These are phyloP conservation scores for Sindora glabra DNA, from an alignment of 306 rosid species.

Conservation along the genomic window DNA sequence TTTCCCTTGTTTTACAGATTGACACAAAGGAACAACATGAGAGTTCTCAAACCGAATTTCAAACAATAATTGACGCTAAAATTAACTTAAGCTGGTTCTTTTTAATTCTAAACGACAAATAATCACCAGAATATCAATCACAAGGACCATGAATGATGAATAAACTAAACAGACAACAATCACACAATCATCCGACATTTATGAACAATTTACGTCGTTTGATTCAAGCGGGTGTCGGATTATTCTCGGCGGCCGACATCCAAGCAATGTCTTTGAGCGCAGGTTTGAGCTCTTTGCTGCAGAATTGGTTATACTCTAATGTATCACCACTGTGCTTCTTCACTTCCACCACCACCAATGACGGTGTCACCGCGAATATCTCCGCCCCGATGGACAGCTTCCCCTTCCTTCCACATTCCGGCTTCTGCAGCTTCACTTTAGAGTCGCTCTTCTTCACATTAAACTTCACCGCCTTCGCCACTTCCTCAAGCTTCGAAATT, in stretches of 20 bases:
- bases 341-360: slow-evolving; percentile 80
- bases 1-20: too few relatives aligned
- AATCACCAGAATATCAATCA: too few relatives aligned
- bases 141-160: too few relatives aligned
- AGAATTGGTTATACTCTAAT: slow-evolving; percentile 83
- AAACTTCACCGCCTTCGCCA: slow-evolving; percentile 59
- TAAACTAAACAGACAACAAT: neutral
- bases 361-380: slow-evolving; percentile 68
- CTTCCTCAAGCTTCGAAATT: slow-evolving; percentile 75
- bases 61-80: too few relatives aligned
- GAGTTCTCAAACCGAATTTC: too few relatives aligned
- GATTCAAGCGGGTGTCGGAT: slow-evolving; percentile 25
- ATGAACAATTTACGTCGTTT: too few relatives aligned
- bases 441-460: slow-evolving; percentile 67
- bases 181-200: neutral
- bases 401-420: slow-evolving; percentile 74
- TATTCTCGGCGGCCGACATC: slow-evolving; percentile 46
- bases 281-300: slow-evolving; percentile 86
- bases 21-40: too few relatives aligned
- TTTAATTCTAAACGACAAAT: too few relatives aligned
- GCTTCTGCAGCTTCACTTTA: slow-evolving; percentile 59
- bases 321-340: slow-evolving; percentile 86
- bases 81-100: too few relatives aligned
- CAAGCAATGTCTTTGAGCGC: slow-evolving; percentile 82
- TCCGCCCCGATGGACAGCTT: slow-evolving; percentile 71